Evolutionary conservation across 345 rosid genomes (phyloP).

Genomic region (Pistacia atlantica): DNA sequence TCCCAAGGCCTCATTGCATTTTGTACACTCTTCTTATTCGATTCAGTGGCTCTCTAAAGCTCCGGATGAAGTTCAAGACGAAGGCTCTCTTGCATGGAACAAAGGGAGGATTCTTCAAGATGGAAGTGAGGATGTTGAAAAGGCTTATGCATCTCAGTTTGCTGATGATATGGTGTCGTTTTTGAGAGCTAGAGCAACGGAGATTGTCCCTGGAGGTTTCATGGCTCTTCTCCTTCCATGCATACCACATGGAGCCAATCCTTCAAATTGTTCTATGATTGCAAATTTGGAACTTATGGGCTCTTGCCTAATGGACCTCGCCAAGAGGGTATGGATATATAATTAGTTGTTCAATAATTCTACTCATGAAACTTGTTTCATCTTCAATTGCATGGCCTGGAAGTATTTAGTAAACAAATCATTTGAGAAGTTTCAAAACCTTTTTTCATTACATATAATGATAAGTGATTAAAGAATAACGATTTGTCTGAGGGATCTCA

Average conservation of each 20-base stretch:
- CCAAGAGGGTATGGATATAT: slow-evolving; percentile 12
- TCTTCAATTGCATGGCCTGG: not conserved
- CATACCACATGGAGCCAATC: not conserved
- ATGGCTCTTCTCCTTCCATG: slow-evolving; percentile 20
- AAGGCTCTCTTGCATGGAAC: slow-evolving; percentile 23
- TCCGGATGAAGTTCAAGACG: not conserved
- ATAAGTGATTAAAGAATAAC: not conserved
- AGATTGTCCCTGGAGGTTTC: slow-evolving; percentile 21
- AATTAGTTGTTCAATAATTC: not conserved
- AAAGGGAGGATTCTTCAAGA: slow-evolving; percentile 12
- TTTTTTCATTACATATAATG: not conserved
- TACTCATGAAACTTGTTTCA: not conserved
- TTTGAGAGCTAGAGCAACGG: slow-evolving; percentile 13
- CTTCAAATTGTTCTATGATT: not conserved
- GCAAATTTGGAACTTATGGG: slow-evolving; percentile 10
- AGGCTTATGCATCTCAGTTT: slow-evolving; percentile 22
- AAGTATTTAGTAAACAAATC: not conserved
- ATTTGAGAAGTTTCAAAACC: not conserved
- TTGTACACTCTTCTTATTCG: not conserved
- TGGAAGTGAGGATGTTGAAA: not conserved
- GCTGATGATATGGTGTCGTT: slow-evolving; percentile 12
- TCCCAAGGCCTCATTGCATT: slow-evolving; percentile 12
- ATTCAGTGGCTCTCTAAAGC: slow-evolving; percentile 20
- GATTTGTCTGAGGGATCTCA: not conserved
- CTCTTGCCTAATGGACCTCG: slow-evolving; percentile 8